Conservation (phyloP, 1,139 yeast genomes). For the Suhomyces coccinellae region DNA sequence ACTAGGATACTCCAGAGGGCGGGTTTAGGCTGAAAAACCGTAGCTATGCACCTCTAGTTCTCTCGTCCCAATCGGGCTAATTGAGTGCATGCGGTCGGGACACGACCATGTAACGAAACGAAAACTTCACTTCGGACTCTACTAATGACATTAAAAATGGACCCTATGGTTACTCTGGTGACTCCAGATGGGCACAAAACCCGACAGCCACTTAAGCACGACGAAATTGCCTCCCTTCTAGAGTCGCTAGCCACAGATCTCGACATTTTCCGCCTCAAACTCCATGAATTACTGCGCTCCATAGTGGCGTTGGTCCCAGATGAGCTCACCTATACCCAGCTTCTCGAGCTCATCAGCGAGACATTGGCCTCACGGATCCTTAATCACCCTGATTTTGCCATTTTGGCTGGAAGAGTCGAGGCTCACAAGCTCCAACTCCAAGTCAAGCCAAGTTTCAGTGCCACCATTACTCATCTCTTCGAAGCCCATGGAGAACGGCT, state of each 20-base stretch:
- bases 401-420: conserved; percentile 50
- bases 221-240: conserved; percentile 16
- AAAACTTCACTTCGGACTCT: background rate
- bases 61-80: background rate
- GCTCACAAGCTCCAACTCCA: conserved; percentile 33
- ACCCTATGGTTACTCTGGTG: background rate
- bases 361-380: conserved; percentile 46
- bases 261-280: conserved; percentile 20
- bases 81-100: background rate
- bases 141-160: background rate
- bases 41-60: background rate
- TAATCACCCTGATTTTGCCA: conserved; percentile 47
- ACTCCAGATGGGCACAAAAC: background rate
- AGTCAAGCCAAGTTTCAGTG: conserved; percentile 33
- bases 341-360: conserved; percentile 44
- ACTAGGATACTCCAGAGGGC: no score
- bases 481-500: conserved; percentile 8
- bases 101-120: background rate
- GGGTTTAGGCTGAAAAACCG: no score
- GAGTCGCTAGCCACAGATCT: conserved; percentile 19
- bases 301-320: conserved; percentile 36
- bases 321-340: conserved; percentile 29
- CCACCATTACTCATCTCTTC: conserved; percentile 23
- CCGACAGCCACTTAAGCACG: conserved; percentile 19
- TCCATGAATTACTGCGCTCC: conserved; percentile 25